Evolutionary conservation across 768 basidiomycete genomes (phyloP).

Genomic region (Tulasnella sp.): DNA sequence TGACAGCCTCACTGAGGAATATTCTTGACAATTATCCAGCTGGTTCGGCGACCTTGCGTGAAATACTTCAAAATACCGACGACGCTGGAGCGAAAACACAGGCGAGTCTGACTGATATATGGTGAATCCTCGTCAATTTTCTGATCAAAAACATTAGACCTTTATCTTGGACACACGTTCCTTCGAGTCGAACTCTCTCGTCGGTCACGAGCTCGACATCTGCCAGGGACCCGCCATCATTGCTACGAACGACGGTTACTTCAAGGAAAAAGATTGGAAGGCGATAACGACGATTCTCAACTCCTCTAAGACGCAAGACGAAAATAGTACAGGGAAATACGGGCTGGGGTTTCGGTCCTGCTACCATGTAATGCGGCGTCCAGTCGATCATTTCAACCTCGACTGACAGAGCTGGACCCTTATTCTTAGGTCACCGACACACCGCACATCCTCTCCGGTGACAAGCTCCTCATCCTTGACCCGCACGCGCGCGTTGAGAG

Average conservation of each 20-base stretch:
- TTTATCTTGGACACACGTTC: background rate
- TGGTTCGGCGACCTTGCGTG: background rate
- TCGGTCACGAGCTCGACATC: background rate
- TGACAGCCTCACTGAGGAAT: background rate
- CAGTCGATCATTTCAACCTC: background rate
- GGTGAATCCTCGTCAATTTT: background rate
- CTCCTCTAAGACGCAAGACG: constrained; percentile 6
- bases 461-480: background rate
- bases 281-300: background rate
- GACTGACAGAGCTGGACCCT: background rate
- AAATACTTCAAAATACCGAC: background rate
- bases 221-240: constrained; percentile 9
- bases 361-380: background rate
- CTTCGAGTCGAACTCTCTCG: background rate
- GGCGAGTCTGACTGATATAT: background rate
- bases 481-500: background rate
- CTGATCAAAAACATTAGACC: background rate
- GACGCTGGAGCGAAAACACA: background rate
- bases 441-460: background rate
- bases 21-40: constrained; percentile 10
- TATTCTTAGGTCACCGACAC: constrained; percentile 7
- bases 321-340: background rate
- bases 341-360: background rate
- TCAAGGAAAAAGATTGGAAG: background rate
- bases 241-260: constrained; percentile 5